These are phyloP conservation scores for Leucocoprinus leucothites DNA, from an alignment of 768 basidiomycete species.

Conservation along the genomic window DNA sequence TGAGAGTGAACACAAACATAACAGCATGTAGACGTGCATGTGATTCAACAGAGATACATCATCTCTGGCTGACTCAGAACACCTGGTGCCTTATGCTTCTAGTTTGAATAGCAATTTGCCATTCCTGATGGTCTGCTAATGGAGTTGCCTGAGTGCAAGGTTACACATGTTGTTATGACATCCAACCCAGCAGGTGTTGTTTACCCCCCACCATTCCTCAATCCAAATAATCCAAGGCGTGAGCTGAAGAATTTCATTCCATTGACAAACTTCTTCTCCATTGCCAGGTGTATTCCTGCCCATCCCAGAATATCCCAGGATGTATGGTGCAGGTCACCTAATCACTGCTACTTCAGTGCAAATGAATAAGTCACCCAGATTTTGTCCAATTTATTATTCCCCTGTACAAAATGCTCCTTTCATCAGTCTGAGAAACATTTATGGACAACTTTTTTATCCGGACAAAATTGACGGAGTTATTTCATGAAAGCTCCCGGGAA, in stretches of 20 bases:
- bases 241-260: slow-evolving; percentile 1
- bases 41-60: too few relatives aligned
- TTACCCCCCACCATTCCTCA: background rate
- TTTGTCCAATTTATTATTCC: too few relatives aligned
- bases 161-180: slow-evolving; percentile 9
- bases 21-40: too few relatives aligned
- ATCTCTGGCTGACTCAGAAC: slow-evolving; percentile 1
- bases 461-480: too few relatives aligned
- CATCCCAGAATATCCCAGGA: too few relatives aligned
- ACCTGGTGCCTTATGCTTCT: background rate
- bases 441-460: too few relatives aligned
- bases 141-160: background rate
- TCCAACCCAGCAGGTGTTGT: background rate
- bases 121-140: background rate
- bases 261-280: slow-evolving; percentile 11
- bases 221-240: slow-evolving; percentile 10
- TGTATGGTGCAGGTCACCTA: too few relatives aligned
- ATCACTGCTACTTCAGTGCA: too few relatives aligned
- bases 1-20: too few relatives aligned
- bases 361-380: too few relatives aligned
- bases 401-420: too few relatives aligned
- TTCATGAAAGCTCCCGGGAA: background rate
- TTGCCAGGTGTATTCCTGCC: slow-evolving; percentile 6
- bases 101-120: slow-evolving; percentile 4
- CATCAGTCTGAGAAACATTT: too few relatives aligned